Conservation (phyloP, 805 yeast species). For the Kodamaea sagamina region DNA sequence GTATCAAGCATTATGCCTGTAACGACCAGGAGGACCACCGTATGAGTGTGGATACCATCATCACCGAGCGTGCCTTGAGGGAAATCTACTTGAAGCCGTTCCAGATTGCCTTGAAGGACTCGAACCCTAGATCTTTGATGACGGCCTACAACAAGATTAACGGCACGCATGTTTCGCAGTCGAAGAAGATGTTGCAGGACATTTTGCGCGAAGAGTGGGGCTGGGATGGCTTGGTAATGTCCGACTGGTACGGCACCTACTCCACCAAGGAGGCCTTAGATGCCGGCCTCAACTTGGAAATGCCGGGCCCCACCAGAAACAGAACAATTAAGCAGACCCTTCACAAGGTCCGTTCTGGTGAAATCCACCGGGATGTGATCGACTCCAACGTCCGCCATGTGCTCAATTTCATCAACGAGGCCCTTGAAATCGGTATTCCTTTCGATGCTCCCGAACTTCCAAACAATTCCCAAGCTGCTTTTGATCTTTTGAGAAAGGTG, state of each 20-base stretch:
- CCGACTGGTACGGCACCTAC: conserved; percentile 66
- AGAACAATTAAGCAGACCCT: conserved; percentile 42
- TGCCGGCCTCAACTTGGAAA: conserved; percentile 63
- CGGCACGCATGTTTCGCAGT: conserved; percentile 58
- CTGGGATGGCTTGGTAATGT: conserved; percentile 57
- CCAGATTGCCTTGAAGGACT: conserved; percentile 54
- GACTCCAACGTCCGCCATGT: conserved; percentile 52
- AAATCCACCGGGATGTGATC: conserved; percentile 41
- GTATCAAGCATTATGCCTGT: conserved; percentile 63
- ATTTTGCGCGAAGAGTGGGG: conserved; percentile 58
- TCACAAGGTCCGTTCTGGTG: conserved; percentile 45
- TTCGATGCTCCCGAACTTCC: conserved; percentile 34
- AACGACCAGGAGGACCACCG: conserved; percentile 65
- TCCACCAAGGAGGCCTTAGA: conserved; percentile 47
- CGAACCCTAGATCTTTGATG: conserved; percentile 60
- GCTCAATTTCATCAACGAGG: conserved; percentile 48
- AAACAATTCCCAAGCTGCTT: conserved; percentile 42
- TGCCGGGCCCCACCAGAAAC: conserved; percentile 65
- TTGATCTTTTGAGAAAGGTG: conserved; percentile 17
- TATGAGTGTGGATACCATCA: conserved; percentile 46
- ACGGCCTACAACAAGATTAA: conserved; percentile 64
- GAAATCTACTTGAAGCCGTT: conserved; percentile 67
- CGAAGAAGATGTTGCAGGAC: conserved; percentile 43
- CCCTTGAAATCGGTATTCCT: conserved; percentile 43
- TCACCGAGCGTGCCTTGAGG: conserved; percentile 62